Conservation (phyloP, 441 rosid species). For the Biscutella auriculata region DNA sequence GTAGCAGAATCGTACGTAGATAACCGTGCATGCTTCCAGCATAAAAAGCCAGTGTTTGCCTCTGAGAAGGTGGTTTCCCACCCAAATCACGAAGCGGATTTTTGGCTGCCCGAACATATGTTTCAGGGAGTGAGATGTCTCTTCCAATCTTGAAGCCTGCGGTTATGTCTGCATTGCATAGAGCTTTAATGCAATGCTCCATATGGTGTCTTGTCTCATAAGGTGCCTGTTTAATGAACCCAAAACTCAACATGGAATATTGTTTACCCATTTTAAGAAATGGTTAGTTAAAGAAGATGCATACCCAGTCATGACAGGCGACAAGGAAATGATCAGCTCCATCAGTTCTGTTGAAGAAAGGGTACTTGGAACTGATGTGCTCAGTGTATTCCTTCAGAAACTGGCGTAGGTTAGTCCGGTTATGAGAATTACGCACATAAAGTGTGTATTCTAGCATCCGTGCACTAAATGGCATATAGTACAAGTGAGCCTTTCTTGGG, state of each 20-base stretch:
- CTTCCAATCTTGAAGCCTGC: constrained; percentile 80
- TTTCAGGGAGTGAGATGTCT: constrained; percentile 89
- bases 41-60: constrained; percentile 64
- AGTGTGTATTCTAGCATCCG: constrained; percentile 54
- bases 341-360: constrained; percentile 53
- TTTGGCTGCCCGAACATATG: constrained; percentile 76
- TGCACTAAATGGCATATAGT: constrained; percentile 72
- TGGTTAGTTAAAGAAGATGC: background rate
- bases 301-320: constrained; percentile 80
- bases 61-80: constrained; percentile 61
- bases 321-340: constrained; percentile 72
- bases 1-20: constrained; percentile 51
- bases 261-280: background rate
- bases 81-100: constrained; percentile 85
- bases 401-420: constrained; percentile 58
- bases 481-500: constrained; percentile 50
- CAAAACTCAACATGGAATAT: background rate
- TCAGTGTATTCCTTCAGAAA: constrained; percentile 47
- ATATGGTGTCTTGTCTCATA: constrained; percentile 87
- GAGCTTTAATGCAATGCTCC: constrained; percentile 88
- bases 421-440: constrained; percentile 61
- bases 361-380: constrained; percentile 47
- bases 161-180: constrained; percentile 85
- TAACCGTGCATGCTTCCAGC: constrained; percentile 85
- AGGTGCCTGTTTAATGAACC: constrained; percentile 52